A percentile compares a stretch with the other conserved stretches of the same genome.
These are phyloP conservation scores for Vaccinium corymbosum DNA, from an alignment of 148 eudicot genomes.

Conservation along the genomic window DNA sequence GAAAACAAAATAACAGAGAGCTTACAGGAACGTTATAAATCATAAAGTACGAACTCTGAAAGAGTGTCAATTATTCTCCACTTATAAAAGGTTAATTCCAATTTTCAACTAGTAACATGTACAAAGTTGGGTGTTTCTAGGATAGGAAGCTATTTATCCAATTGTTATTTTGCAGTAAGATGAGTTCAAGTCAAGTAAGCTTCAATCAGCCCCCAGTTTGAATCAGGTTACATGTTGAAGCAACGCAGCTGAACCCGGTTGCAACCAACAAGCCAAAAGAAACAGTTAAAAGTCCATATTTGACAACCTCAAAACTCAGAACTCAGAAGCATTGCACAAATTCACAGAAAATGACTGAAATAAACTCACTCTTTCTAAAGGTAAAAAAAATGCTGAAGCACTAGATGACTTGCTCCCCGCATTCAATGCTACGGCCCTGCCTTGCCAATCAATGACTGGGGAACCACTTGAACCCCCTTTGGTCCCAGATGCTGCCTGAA, in stretches of 20 bases:
- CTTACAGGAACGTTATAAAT: background rate
- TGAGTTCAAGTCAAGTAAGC: conserved; percentile 5
- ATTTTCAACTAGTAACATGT: background rate
- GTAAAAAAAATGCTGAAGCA: conserved; percentile 95
- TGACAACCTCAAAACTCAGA: background rate
- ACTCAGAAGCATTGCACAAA: conserved; percentile 9
- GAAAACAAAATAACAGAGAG: background rate
- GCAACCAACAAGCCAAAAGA: background rate
- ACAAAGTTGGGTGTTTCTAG: background rate
- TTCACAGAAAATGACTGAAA: background rate
- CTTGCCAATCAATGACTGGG: conserved; percentile 97
- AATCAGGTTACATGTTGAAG: background rate
- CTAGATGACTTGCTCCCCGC: conserved; percentile 96
- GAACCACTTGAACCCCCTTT: conserved; percentile 99
- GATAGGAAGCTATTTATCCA: background rate
- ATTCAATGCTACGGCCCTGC: conserved; percentile 94
- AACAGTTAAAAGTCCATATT: background rate
- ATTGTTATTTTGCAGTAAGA: background rate
- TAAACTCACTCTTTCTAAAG: conserved; percentile 73
- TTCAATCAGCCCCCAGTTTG: background rate
- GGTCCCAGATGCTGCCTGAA: conserved; percentile 98
- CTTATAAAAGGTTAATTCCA: background rate
- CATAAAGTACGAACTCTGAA: background rate
- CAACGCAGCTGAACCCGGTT: background rate
- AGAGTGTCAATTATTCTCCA: background rate